Conservation (phyloP, 2,329 filamentous ascomycete genomes). For the Stagonosporopsis tanaceti region DNA sequence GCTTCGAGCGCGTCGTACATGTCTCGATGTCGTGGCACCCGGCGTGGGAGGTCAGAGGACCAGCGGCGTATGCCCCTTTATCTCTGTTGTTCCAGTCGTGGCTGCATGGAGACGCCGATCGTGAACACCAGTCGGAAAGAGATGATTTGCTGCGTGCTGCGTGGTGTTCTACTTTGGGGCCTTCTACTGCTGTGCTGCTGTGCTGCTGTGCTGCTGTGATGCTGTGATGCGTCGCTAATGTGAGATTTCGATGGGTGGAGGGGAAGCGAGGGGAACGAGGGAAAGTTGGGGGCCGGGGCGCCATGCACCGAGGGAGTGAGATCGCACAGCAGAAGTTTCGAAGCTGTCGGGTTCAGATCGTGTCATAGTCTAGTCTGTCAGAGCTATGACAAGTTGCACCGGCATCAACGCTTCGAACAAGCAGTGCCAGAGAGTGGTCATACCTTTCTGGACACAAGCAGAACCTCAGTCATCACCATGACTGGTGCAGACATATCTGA, state of each 20-base stretch:
- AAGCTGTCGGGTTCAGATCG: background rate
- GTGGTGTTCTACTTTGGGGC: background rate
- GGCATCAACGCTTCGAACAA: background rate
- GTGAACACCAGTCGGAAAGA: background rate
- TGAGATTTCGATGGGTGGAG: background rate
- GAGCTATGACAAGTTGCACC: background rate
- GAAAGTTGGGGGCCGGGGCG: constrained; percentile 7
- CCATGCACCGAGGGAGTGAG: background rate
- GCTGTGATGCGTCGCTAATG: background rate
- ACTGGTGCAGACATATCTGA: background rate
- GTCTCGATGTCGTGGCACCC: constrained; percentile 4
- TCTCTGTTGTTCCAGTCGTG: constrained; percentile 13
- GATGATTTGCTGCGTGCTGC: background rate
- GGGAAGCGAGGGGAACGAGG: background rate
- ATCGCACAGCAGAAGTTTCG: background rate
- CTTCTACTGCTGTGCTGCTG: background rate
- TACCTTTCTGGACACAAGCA: background rate
- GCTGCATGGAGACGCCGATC: background rate
- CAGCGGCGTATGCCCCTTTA: constrained; percentile 13
- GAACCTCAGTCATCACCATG: background rate
- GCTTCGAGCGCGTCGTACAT: constrained; percentile 9
- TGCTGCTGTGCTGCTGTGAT: background rate
- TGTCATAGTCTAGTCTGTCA: background rate
- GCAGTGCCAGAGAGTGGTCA: background rate
- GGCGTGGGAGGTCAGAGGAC: background rate